Conservation (phyloP, 371 early-diverging fungal species). For the Mucor circinelloides region DNA sequence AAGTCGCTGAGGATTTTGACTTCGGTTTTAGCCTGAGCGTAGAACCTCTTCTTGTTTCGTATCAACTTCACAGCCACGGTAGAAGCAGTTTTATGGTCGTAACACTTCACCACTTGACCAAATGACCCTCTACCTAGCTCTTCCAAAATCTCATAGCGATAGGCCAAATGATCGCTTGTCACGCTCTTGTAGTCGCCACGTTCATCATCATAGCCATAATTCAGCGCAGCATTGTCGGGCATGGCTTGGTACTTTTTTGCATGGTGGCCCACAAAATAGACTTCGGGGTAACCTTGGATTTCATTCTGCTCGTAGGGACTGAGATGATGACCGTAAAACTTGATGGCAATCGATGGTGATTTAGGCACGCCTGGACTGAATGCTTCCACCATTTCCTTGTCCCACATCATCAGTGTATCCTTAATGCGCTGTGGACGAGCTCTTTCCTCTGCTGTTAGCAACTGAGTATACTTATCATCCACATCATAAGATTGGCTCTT, state of each 20-base stretch:
- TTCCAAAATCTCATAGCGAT: slow-evolving; percentile 89
- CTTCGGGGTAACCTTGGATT: slow-evolving; percentile 71
- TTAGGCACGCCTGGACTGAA: slow-evolving; percentile 32
- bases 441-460: slow-evolving; percentile 9
- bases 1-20: slow-evolving; percentile 86
- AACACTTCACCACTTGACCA: slow-evolving; percentile 95
- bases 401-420: slow-evolving; percentile 32
- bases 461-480: slow-evolving; percentile 2
- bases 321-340: slow-evolving; percentile 50
- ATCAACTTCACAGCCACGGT: slow-evolving; percentile 96
- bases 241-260: slow-evolving; percentile 53
- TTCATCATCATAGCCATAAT: slow-evolving; percentile 90
- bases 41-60: slow-evolving; percentile 94
- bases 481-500: slow-evolving; percentile 15
- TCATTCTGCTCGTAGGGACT: slow-evolving; percentile 81
- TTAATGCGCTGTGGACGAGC: slow-evolving; percentile 24
- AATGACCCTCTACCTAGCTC: slow-evolving; percentile 96
- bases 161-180: slow-evolving; percentile 86
- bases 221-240: slow-evolving; percentile 48
- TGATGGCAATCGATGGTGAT: slow-evolving; percentile 34
- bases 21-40: slow-evolving; percentile 94
- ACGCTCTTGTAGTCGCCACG: slow-evolving; percentile 91
- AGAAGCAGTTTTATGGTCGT: slow-evolving; percentile 86
- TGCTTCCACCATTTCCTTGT: slow-evolving; percentile 30
- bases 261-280: slow-evolving; percentile 83